Evolutionary conservation across 352 stramenopile genomes (phyloP).

Genomic region (Globisporangium nagaii): DNA sequence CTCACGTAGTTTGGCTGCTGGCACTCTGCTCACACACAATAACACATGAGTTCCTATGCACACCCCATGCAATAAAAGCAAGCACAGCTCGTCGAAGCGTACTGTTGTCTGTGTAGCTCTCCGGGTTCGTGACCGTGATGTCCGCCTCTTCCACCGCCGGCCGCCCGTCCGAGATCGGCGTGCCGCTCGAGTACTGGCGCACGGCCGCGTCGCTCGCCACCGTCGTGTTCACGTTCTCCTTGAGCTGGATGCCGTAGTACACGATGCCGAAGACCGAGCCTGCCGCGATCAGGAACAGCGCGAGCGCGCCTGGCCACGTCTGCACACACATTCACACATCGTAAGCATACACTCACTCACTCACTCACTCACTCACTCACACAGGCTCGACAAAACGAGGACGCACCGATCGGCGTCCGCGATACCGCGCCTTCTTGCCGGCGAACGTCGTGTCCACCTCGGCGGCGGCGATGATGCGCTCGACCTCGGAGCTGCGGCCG

Average conservation of each 20-base stretch:
- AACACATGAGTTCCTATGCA: background rate
- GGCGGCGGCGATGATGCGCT: slow-evolving; percentile 75
- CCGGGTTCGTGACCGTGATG: slow-evolving; percentile 61
- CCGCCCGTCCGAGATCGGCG: slow-evolving; percentile 58
- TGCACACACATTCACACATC: slow-evolving; percentile 9
- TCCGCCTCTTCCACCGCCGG: slow-evolving; percentile 37
- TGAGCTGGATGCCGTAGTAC: slow-evolving; percentile 69
- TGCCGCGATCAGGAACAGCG: slow-evolving; percentile 45
- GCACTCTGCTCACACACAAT: slow-evolving; percentile 30
- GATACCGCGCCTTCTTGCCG: slow-evolving; percentile 70
- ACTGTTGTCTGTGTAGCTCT: slow-evolving; percentile 59
- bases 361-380: no score
- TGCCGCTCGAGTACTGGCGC: slow-evolving; percentile 50
- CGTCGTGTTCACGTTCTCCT: slow-evolving; percentile 47
- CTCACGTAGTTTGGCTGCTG: slow-evolving; percentile 80
- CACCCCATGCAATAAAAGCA: background rate
- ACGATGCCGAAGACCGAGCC: slow-evolving; percentile 60
- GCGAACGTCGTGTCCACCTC: slow-evolving; percentile 79
- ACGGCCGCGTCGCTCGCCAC: slow-evolving; percentile 47
- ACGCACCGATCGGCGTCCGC: slow-evolving; percentile 59
- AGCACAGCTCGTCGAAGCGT: slow-evolving; percentile 6
- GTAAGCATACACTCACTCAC: background rate
- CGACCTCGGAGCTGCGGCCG: slow-evolving; percentile 64
- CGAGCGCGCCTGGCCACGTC: slow-evolving; percentile 77
- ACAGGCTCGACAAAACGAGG: background rate